Evolutionary conservation across 2,329 filamentous ascomycete species (phyloP).

Genomic region (Colletotrichum spinosum): DNA sequence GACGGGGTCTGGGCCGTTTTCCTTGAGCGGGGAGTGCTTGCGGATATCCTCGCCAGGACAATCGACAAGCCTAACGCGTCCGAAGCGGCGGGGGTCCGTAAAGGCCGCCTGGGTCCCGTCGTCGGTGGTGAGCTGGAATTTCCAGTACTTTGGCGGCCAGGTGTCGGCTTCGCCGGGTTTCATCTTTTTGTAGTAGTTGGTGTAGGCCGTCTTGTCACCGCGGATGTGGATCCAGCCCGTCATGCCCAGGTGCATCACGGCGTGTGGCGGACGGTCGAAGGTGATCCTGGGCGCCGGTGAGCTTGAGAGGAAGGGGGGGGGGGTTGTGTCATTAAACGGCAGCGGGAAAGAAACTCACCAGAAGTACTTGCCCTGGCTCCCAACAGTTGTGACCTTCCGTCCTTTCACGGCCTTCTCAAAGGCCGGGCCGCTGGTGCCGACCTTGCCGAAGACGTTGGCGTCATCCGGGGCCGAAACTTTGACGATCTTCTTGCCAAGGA

Average conservation of each 20-base stretch:
- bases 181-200: slow-evolving; percentile 82
- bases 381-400: slow-evolving; percentile 76
- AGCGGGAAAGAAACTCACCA: slow-evolving; percentile 63
- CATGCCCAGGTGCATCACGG: slow-evolving; percentile 89
- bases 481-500: slow-evolving; percentile 85
- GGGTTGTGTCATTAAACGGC: too few relatives aligned
- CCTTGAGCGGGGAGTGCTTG: slow-evolving; percentile 80
- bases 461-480: slow-evolving; percentile 81
- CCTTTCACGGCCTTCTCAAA: slow-evolving; percentile 81
- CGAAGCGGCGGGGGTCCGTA: slow-evolving; percentile 84
- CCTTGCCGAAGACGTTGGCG: slow-evolving; percentile 89
- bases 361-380: slow-evolving; percentile 97
- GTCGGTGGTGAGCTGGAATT: slow-evolving; percentile 80
- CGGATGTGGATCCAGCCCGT: slow-evolving; percentile 90
- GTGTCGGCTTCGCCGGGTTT: slow-evolving; percentile 66
- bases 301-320: not conserved
- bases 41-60: slow-evolving; percentile 82
- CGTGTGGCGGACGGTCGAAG: slow-evolving; percentile 83
- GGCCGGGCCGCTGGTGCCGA: slow-evolving; percentile 79
- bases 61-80: slow-evolving; percentile 83
- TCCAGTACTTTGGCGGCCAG: slow-evolving; percentile 93
- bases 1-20: slow-evolving; percentile 95
- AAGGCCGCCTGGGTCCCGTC: slow-evolving; percentile 77
- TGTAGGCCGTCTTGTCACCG: slow-evolving; percentile 81
- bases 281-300: slow-evolving; percentile 49